These are phyloP conservation scores for Rugonectria rugulosa DNA, from an alignment of 2,329 filamentous ascomycete genomes.

Conservation along the genomic window DNA sequence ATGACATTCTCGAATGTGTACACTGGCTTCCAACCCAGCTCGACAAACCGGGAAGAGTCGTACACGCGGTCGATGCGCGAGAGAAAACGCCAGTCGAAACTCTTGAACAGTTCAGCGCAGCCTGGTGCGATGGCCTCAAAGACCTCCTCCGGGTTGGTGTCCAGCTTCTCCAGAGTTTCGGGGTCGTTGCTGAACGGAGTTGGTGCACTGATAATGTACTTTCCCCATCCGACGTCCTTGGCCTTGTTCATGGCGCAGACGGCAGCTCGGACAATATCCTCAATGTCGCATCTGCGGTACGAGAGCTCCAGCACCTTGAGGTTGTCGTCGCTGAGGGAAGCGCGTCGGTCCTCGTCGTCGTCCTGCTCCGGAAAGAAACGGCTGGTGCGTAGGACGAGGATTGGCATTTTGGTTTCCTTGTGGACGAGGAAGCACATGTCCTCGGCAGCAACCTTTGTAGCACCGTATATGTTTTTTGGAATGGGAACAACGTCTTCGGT, in stretches of 20 bases:
- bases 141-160: conserved; percentile 42
- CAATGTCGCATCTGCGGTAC: conserved; percentile 53
- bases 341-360: conserved; percentile 51
- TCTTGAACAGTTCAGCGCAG: conserved; percentile 41
- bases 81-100: conserved; percentile 48
- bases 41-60: conserved; percentile 52
- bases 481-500: conserved; percentile 49
- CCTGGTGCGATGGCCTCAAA: conserved; percentile 39
- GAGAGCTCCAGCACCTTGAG: conserved; percentile 57
- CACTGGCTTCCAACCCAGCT: conserved; percentile 52
- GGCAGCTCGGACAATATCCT: conserved; percentile 52
- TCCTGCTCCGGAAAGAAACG: conserved; percentile 59
- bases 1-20: conserved; percentile 50
- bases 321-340: conserved; percentile 49
- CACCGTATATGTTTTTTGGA: conserved; percentile 59
- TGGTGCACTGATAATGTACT: conserved; percentile 54
- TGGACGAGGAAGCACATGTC: conserved; percentile 55
- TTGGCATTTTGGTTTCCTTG: conserved; percentile 47
- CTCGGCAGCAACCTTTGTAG: conserved; percentile 57
- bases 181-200: conserved; percentile 47
- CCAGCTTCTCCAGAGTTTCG: conserved; percentile 43
- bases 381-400: conserved; percentile 54
- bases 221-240: conserved; percentile 44
- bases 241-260: conserved; percentile 49
- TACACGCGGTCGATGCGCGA: conserved; percentile 54